A percentile compares a stretch with the other conserved stretches of the same genome.
Evolutionary conservation across 2,329 filamentous ascomycete genomes (phyloP).

Genomic region (Podosphaera leucotricha): DNA sequence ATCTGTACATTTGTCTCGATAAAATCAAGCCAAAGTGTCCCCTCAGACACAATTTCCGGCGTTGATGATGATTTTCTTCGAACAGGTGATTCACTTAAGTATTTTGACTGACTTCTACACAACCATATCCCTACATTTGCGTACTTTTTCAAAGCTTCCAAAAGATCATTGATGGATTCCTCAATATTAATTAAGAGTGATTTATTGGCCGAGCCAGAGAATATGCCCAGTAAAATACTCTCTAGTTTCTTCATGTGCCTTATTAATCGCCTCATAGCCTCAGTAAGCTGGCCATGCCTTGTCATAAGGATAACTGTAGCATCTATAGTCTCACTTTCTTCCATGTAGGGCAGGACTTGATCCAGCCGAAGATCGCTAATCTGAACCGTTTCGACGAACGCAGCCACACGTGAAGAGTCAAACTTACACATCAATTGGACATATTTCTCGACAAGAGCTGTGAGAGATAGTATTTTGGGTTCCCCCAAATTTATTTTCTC

Average conservation of each 20-base stretch:
- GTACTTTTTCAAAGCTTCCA: slow-evolving; percentile 68
- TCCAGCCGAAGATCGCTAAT: slow-evolving; percentile 59
- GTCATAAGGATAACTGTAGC: slow-evolving; percentile 81
- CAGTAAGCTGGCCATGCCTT: slow-evolving; percentile 58
- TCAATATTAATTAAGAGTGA: slow-evolving; percentile 30
- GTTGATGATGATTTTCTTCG: slow-evolving; percentile 23
- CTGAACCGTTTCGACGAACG: slow-evolving; percentile 57
- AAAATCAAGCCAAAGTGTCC: slow-evolving; percentile 34
- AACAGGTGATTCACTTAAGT: slow-evolving; percentile 22
- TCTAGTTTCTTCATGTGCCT: slow-evolving; percentile 60
- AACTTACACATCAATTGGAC: slow-evolving; percentile 80
- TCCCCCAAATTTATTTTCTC: slow-evolving; percentile 17
- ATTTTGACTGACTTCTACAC: slow-evolving; percentile 64
- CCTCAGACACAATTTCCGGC: slow-evolving; percentile 26
- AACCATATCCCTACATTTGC: slow-evolving; percentile 86
- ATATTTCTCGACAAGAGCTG: slow-evolving; percentile 56
- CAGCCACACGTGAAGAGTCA: slow-evolving; percentile 57
- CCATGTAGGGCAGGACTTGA: slow-evolving; percentile 63
- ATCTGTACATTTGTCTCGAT: slow-evolving; percentile 38
- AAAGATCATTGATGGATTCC: slow-evolving; percentile 46
- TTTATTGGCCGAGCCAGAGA: slow-evolving; percentile 35
- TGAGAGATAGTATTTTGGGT: slow-evolving; percentile 20
- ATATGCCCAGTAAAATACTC: slow-evolving; percentile 49
- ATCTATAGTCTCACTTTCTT: slow-evolving; percentile 73
- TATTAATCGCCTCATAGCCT: slow-evolving; percentile 70